phyloP scores from a whole-genome alignment of 2,329 filamentous ascomycete genomes.

The Talaromyces pinophilus region DNA sequence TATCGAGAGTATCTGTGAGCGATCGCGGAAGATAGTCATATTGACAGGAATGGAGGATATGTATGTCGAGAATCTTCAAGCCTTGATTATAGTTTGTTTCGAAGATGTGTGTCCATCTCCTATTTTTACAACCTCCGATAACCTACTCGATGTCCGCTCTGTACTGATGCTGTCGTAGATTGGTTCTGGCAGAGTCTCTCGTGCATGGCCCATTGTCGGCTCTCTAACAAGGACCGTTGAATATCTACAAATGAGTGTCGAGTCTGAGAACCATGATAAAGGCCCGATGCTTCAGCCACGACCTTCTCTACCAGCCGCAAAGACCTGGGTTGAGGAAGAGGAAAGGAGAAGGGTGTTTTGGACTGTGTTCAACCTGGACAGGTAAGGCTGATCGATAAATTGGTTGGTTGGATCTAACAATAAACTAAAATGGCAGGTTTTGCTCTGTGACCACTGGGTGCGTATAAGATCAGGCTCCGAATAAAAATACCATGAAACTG shows the following conservation, averaged over 20 bases:
- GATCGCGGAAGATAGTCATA: constrained; percentile 24
- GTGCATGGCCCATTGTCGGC: constrained; percentile 42
- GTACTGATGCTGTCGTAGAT: constrained; percentile 27
- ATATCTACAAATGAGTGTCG: constrained; percentile 40
- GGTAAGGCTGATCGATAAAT: constrained; percentile 29
- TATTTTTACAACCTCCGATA: neutral
- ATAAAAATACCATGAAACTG: neutral
- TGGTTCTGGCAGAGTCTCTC: constrained; percentile 34
- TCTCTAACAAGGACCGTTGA: constrained; percentile 42
- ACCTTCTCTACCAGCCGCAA: constrained; percentile 32
- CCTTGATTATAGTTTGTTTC: constrained; percentile 39
- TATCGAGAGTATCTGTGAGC: constrained; percentile 10
- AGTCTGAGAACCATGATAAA: constrained; percentile 33
- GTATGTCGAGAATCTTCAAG: constrained; percentile 33
- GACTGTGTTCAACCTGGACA: constrained; percentile 45
- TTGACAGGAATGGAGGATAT: constrained; percentile 25
- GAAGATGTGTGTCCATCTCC: constrained; percentile 33
- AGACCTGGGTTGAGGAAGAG: constrained; percentile 42
- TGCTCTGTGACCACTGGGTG: neutral
- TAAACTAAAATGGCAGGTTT: neutral
- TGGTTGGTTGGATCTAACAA: neutral
- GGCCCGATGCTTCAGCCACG: constrained; percentile 33
- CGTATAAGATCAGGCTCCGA: neutral
- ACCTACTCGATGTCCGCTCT: neutral
- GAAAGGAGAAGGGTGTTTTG: constrained; percentile 47